phyloP scores from a whole-genome alignment of 2,329 filamentous ascomycete genomes.

The Colletotrichum sp. region DNA sequence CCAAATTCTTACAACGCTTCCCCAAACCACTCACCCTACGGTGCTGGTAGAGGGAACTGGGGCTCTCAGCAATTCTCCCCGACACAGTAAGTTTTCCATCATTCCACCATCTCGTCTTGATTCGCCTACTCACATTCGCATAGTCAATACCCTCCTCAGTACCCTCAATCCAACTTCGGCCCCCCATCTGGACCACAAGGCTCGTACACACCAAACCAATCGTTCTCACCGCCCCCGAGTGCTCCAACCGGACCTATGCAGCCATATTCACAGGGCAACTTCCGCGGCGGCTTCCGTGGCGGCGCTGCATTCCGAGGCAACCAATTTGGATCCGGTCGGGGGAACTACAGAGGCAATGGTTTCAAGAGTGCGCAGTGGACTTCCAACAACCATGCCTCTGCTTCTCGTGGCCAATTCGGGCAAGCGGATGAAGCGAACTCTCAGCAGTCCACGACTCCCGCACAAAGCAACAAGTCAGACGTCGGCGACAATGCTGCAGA shows the following conservation, averaged over 20 bases:
- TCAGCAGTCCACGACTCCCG: constrained; percentile 26
- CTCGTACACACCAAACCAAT: constrained; percentile 56
- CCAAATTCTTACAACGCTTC: constrained; percentile 59
- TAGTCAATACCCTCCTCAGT: constrained; percentile 68
- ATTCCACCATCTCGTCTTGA: not conserved
- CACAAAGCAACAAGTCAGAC: constrained; percentile 25
- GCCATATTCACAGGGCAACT: constrained; percentile 52
- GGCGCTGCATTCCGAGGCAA: constrained; percentile 64
- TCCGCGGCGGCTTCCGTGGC: constrained; percentile 54
- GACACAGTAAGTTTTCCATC: constrained; percentile 28
- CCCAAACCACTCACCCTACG: constrained; percentile 68
- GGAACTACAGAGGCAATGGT: constrained; percentile 62
- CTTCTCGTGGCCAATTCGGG: constrained; percentile 41
- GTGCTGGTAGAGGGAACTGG: constrained; percentile 58
- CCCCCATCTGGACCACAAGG: constrained; percentile 58
- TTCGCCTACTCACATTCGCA: constrained; percentile 4
- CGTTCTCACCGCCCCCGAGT: constrained; percentile 58
- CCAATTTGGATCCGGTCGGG: constrained; percentile 56
- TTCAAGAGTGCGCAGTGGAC: constrained; percentile 75
- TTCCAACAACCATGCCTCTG: constrained; percentile 46
- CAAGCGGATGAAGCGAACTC: constrained; percentile 35
- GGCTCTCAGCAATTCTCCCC: constrained; percentile 46
- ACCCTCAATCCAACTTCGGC: constrained; percentile 60
- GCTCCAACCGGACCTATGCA: constrained; percentile 63
- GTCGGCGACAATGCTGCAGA: constrained; percentile 48